Evolutionary conservation across 2,329 filamentous ascomycete genomes (phyloP).

Genomic region (Rosellinia necatrix): DNA sequence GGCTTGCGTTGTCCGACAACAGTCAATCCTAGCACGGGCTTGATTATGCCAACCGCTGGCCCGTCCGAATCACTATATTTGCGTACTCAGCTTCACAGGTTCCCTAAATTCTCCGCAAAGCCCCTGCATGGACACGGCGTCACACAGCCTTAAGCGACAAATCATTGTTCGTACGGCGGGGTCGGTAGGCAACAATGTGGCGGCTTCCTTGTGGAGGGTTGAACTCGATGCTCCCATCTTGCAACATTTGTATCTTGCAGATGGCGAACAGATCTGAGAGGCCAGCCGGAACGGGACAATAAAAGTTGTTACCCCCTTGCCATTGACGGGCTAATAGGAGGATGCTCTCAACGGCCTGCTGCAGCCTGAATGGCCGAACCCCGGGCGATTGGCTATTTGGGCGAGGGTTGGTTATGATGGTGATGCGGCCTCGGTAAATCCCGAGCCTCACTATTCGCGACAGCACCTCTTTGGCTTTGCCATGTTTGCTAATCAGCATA

Average conservation of each 20-base stretch:
- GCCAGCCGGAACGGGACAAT: slow-evolving; percentile 9
- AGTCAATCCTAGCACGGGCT: background rate
- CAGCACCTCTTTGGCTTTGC: slow-evolving; percentile 9
- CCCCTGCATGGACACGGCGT: slow-evolving; percentile 10
- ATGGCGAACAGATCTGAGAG: slow-evolving; percentile 21
- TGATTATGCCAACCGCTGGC: background rate
- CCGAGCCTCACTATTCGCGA: background rate
- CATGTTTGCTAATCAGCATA: background rate
- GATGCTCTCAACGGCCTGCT: slow-evolving; percentile 12
- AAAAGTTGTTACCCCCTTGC: slow-evolving; percentile 4
- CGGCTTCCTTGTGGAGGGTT: slow-evolving; percentile 19
- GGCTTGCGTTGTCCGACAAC: background rate
- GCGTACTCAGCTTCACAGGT: background rate
- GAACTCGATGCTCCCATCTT: slow-evolving; percentile 28
- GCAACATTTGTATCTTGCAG: slow-evolving; percentile 33
- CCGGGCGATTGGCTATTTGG: background rate
- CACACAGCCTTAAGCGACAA: background rate
- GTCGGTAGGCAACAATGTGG: background rate
- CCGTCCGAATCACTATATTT: background rate
- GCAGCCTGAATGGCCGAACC: slow-evolving; percentile 26
- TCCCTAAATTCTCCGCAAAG: background rate
- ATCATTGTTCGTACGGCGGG: background rate
- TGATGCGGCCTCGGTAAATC: slow-evolving; percentile 6
- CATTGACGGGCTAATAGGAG: slow-evolving; percentile 7
- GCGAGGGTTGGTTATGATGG: background rate